Percentiles rank a stretch among this genome's conserved stretches.
These are phyloP conservation scores for Fraxinus albicans DNA, from an alignment of 305 asterid species.

Conservation along the genomic window DNA sequence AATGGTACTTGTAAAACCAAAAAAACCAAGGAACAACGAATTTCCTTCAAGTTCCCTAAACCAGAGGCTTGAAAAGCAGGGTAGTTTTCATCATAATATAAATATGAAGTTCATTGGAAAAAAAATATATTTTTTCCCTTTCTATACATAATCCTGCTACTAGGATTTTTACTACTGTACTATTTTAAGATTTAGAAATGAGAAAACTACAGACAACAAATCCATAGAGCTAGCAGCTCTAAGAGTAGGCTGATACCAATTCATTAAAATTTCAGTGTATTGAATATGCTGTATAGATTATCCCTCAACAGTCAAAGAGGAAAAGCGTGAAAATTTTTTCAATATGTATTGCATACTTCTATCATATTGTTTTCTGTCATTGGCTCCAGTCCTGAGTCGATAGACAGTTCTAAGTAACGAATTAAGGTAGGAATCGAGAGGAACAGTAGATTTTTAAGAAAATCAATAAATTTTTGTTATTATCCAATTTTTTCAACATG, in stretches of 20 bases:
- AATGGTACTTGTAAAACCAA: constrained; percentile 8
- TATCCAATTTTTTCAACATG: not conserved
- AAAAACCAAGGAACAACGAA: constrained; percentile 1
- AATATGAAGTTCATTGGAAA: not conserved
- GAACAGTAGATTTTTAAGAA: not conserved
- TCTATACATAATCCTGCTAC: not conserved
- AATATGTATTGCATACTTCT: not conserved
- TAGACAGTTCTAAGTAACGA: not conserved
- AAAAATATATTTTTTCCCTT: not conserved
- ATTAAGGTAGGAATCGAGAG: not conserved
- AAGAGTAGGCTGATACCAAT: not conserved
- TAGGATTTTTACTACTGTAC: not conserved
- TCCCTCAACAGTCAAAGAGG: not conserved
- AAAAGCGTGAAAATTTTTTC: not conserved
- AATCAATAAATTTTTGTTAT: not conserved
- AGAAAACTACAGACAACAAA: constrained; percentile 10
- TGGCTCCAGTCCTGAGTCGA: not conserved
- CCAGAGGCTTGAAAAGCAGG: constrained; percentile 11
- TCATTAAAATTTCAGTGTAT: not conserved
- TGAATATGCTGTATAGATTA: not conserved
- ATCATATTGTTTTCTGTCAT: not conserved
- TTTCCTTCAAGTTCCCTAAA: not conserved
- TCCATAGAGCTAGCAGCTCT: not conserved
- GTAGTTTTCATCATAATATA: not conserved
- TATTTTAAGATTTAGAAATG: not conserved